Evolutionary conservation across 2,329 filamentous ascomycete genomes (phyloP), one percentile per base, ranked within the genome.

Genomic region (Colletotrichum sp.): DNA sequence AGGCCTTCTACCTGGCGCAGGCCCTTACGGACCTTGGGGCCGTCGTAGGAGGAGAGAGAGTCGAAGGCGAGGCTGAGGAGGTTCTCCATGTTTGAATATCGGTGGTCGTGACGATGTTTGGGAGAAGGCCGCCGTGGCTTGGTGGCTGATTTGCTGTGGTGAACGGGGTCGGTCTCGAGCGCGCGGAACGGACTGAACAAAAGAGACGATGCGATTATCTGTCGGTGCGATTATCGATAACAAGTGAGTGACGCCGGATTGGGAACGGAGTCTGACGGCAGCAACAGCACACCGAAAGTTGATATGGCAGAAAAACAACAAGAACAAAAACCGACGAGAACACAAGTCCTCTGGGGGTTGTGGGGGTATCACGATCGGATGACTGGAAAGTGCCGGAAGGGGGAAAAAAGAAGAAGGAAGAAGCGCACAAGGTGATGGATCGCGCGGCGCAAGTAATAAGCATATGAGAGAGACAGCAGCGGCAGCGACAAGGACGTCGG

Each of bases 21-120:
- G 67, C 96, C 97, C 87, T 98, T 98, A 80, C 95, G 94, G 82
- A 98, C 94, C 87, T 98, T 98, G 83, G 91, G 89, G 74, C 93
- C 93, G 81, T 98, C 96, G 84, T 96, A 96, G 65, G 96, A 98
- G 76, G 96, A 97, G 78, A 98, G 93, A 86, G 98, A 98, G 88
- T 98, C 96, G 86, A 98, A 98, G 76, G 96, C 96, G 83, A 98
- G 93, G 60, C 95, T 97, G 71, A 98, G 90, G 32, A 98, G 91
- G 68, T 94, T 93, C 88, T 98, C 97, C 97, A 98, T 98, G 16
- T 61, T 34, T 34, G 58, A 2, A 58, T 58, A 58, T 58, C 16
- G 55, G 8, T 15, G 13, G 22, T 28, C 81, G 80, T 85, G 81
- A 71, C 76, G 66, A 64, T 64, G 77, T 76, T 10, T 52, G 62